phyloP scores from a whole-genome alignment of 495 filamentous ascomycete species.

The Tuber magnatum region DNA sequence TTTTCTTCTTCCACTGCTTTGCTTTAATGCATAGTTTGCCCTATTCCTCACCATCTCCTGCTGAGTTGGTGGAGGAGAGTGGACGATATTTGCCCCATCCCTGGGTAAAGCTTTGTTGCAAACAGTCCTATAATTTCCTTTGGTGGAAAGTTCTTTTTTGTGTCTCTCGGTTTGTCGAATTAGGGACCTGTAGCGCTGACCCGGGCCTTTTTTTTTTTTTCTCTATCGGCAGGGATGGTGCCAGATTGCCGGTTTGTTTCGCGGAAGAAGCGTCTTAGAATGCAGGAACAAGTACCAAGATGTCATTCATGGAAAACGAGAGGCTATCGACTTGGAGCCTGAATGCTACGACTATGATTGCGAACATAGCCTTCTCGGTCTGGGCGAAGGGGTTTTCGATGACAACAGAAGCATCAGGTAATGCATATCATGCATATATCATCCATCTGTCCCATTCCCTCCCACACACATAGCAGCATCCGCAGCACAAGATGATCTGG shows the following conservation, averaged over 20 bases:
- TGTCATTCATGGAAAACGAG: not conserved
- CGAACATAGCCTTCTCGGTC: conserved; percentile 12
- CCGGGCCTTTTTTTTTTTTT: conserved; percentile 1
- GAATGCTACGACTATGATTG: conserved; percentile 15
- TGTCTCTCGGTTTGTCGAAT: conserved; percentile 18
- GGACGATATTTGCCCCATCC: not conserved
- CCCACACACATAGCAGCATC: not conserved
- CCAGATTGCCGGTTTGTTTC: conserved; percentile 37
- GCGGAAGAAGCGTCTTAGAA: conserved; percentile 24
- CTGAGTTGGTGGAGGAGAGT: not conserved
- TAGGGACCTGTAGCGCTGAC: conserved; percentile 25
- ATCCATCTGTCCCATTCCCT: not conserved
- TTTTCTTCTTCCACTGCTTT: not conserved
- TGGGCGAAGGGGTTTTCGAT: not conserved
- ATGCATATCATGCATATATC: conserved; percentile 2
- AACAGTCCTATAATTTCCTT: not conserved
- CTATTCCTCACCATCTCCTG: not conserved
- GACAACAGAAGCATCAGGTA: conserved; percentile 24
- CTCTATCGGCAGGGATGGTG: conserved; percentile 26
- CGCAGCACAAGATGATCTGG: conserved; percentile 21
- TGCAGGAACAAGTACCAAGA: conserved; percentile 33
- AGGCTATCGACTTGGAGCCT: not conserved
- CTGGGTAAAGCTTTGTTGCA: not conserved
- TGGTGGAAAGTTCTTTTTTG: not conserved
- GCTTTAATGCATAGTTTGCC: not conserved